Conservation (phyloP, 2,329 filamentous ascomycete species). For the Fusarium transvaalense region DNA sequence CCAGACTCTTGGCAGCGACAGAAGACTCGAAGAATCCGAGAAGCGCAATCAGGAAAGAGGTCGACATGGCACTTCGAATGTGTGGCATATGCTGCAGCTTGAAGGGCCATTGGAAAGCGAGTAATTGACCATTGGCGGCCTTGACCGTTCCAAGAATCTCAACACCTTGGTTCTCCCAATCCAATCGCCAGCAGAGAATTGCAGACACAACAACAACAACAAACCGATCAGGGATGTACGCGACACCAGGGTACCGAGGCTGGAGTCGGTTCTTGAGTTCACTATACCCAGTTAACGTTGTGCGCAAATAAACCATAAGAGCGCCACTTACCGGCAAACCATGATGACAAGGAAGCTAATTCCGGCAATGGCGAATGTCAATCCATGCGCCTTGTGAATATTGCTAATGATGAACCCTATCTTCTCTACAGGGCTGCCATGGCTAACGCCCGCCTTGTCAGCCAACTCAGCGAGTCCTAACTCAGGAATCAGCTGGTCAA, state of each 20-base stretch:
- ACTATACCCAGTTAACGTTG: slow-evolving; percentile 57
- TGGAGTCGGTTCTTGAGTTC: slow-evolving; percentile 85
- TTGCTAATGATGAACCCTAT: slow-evolving; percentile 82
- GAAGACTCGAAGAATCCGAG: slow-evolving; percentile 99
- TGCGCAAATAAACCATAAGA: background rate
- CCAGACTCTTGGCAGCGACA: slow-evolving; percentile 92
- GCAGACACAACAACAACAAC: slow-evolving; percentile 88
- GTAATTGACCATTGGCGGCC: slow-evolving; percentile 76
- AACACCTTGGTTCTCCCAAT: slow-evolving; percentile 84
- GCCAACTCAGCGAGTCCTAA: slow-evolving; percentile 80
- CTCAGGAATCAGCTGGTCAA: slow-evolving; percentile 94
- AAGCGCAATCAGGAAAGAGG: slow-evolving; percentile 91
- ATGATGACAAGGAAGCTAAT: slow-evolving; percentile 90
- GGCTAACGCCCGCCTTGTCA: slow-evolving; percentile 73
- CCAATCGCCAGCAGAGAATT: slow-evolving; percentile 79
- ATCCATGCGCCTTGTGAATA: slow-evolving; percentile 72
- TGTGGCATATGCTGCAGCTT: slow-evolving; percentile 80
- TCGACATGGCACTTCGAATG: slow-evolving; percentile 87
- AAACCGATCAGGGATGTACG: slow-evolving; percentile 93
- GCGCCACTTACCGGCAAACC: slow-evolving; percentile 76
- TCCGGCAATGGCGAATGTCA: slow-evolving; percentile 82
- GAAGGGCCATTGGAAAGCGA: slow-evolving; percentile 90
- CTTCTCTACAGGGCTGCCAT: slow-evolving; percentile 90
- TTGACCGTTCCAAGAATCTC: slow-evolving; percentile 86
- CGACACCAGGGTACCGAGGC: slow-evolving; percentile 81